phyloP scores from a whole-genome alignment of 2,329 filamentous ascomycete genomes.

The Ophiostoma pallidulum region DNA sequence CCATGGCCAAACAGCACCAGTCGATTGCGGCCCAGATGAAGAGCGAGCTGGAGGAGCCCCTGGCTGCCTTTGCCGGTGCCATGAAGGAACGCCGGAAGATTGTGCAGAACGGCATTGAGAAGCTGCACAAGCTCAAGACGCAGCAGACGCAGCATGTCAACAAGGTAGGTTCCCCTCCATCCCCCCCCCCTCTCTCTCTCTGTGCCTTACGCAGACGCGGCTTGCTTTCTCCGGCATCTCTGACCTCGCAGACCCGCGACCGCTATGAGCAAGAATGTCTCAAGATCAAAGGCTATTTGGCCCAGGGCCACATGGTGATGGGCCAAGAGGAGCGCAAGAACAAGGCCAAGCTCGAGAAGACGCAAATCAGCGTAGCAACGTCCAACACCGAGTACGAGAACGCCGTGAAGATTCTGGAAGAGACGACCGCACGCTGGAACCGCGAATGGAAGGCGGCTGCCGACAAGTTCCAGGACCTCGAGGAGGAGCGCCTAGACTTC shows the following conservation, averaged over 20 bases:
- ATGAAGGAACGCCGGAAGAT: constrained; percentile 98
- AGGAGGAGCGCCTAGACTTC: constrained; percentile 94
- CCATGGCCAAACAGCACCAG: constrained; percentile 89
- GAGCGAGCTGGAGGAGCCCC: constrained; percentile 84
- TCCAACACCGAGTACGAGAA: constrained; percentile 91
- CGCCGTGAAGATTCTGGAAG: constrained; percentile 85
- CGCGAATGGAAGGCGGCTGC: constrained; percentile 96
- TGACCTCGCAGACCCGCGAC: constrained; percentile 82
- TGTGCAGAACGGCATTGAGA: constrained; percentile 87
- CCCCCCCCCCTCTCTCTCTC: too few species aligned
- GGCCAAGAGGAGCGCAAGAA: constrained; percentile 98
- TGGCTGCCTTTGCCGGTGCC: constrained; percentile 82
- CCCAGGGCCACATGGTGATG: constrained; percentile 99
- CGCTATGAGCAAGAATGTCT: constrained; percentile 95
- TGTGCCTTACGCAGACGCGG: not conserved
- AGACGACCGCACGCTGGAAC: constrained; percentile 94
- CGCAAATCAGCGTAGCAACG: constrained; percentile 84
- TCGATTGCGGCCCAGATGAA: constrained; percentile 91
- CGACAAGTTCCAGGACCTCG: constrained; percentile 97
- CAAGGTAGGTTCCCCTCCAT: constrained; percentile 58
- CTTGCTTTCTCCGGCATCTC: not conserved
- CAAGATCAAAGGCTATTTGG: constrained; percentile 96
- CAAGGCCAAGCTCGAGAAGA: constrained; percentile 97
- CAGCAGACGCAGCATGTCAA: constrained; percentile 87
- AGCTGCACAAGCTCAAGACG: constrained; percentile 83